Evolutionary conservation across 2,329 filamentous ascomycete species (phyloP).

Genomic region (Diaporthe capsici): DNA sequence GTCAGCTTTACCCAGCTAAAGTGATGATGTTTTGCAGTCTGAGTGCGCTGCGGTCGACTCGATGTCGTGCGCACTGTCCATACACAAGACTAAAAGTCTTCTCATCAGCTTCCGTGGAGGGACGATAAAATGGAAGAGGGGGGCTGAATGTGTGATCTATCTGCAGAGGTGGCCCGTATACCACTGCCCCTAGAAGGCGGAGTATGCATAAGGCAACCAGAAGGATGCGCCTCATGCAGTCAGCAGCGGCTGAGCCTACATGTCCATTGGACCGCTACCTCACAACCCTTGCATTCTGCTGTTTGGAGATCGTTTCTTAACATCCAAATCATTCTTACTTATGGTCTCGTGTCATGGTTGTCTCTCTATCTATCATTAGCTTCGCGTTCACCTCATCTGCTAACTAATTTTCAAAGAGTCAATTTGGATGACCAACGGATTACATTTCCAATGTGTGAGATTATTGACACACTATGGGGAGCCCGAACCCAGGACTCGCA

Average conservation of each 20-base stretch:
- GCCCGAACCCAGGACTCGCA: background rate
- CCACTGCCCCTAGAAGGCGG: background rate
- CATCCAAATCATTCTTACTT: background rate
- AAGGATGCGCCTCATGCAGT: background rate
- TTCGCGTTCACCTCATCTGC: background rate
- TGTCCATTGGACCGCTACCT: background rate
- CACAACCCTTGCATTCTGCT: background rate
- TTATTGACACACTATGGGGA: background rate
- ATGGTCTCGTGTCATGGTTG: too few relatives aligned
- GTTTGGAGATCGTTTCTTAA: background rate
- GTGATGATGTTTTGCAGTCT: too few relatives aligned
- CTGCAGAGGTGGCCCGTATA: background rate
- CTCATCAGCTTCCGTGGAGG: too few relatives aligned
- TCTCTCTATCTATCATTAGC: too few relatives aligned
- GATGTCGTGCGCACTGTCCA: too few relatives aligned
- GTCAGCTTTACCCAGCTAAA: too few relatives aligned
- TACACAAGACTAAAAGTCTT: too few relatives aligned
- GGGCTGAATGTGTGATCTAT: background rate
- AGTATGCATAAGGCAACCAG: background rate
- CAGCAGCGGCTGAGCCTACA: background rate
- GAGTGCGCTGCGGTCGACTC: too few relatives aligned
- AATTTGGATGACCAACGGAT: too few relatives aligned
- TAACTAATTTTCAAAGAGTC: background rate
- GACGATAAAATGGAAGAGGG: too few relatives aligned
- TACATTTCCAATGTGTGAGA: background rate